phyloP scores from a whole-genome alignment of 2,329 filamentous ascomycete genomes.

The Dryadomyces quercus-mongolicae region DNA sequence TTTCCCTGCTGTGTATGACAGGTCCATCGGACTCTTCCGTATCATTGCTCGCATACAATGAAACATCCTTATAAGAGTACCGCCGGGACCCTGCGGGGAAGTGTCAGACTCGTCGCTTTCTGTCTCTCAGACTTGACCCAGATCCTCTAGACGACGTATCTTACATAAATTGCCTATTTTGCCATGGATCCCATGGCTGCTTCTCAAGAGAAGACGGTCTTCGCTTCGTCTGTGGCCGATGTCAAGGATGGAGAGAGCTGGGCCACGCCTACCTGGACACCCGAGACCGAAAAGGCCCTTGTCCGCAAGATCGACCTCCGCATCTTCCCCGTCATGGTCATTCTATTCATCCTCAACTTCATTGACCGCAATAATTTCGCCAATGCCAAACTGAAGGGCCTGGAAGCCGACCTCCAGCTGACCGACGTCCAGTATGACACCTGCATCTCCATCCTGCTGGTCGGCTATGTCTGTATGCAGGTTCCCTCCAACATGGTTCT shows the following conservation, averaged over 20 bases:
- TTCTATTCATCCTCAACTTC: neutral
- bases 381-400: neutral
- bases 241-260: neutral
- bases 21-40: too few relatives aligned
- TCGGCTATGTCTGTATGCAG: neutral
- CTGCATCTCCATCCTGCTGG: neutral
- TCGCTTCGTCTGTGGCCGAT: neutral
- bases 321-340: neutral
- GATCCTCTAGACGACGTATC: too few relatives aligned
- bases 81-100: too few relatives aligned
- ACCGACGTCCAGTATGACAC: neutral
- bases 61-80: too few relatives aligned
- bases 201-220: too few relatives aligned
- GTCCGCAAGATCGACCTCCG: neutral
- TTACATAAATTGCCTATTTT: too few relatives aligned
- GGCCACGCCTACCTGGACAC: neutral
- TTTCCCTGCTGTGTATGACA: too few relatives aligned
- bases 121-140: too few relatives aligned
- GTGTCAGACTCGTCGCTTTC: too few relatives aligned
- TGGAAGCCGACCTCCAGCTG: neutral
- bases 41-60: too few relatives aligned
- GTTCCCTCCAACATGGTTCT: neutral
- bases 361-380: neutral
- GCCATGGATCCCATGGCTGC: too few relatives aligned
- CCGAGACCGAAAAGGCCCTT: neutral